These are phyloP conservation scores for Alliaria petiolata DNA, from an alignment of 345 rosid genomes.

Conservation along the genomic window DNA sequence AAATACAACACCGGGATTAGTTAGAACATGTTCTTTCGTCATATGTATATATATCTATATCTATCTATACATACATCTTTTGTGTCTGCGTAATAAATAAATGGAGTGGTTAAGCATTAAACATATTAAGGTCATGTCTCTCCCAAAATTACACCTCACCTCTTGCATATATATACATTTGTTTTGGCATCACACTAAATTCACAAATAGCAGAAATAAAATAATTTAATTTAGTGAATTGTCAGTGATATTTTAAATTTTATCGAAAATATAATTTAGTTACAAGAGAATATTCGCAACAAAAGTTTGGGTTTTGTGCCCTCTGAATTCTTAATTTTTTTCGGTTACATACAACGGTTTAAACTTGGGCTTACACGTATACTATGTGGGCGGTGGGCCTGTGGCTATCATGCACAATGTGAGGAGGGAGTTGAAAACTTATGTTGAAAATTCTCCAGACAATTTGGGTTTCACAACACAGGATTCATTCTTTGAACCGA, in stretches of 20 bases:
- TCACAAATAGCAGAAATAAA: background rate
- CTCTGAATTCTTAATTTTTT: too few species aligned
- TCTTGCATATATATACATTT: conserved; percentile 7
- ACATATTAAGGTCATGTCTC: conserved; percentile 15
- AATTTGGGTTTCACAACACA: too few species aligned
- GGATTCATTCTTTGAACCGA: too few species aligned
- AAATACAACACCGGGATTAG: background rate
- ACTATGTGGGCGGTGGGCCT: too few species aligned
- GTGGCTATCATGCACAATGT: too few species aligned
- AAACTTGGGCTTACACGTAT: too few species aligned
- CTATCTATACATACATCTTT: background rate
- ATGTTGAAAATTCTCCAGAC: too few species aligned
- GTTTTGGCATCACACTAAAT: conserved; percentile 6
- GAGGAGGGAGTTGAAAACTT: too few species aligned
- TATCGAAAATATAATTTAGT: too few species aligned
- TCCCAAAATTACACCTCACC: conserved; percentile 19
- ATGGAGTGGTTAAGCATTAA: conserved; percentile 20
- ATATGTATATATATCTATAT: background rate
- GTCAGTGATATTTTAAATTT: too few species aligned
- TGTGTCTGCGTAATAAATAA: background rate
- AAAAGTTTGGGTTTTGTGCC: too few species aligned
- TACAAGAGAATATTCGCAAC: background rate
- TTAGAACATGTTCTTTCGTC: background rate
- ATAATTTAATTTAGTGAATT: background rate
- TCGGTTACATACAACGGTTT: too few species aligned